A percentile compares a stretch with the other conserved stretches of the same genome.
These are phyloP conservation scores for Xylaria sp. DNA, from an alignment of 2,329 filamentous ascomycete species.

Conservation along the genomic window DNA sequence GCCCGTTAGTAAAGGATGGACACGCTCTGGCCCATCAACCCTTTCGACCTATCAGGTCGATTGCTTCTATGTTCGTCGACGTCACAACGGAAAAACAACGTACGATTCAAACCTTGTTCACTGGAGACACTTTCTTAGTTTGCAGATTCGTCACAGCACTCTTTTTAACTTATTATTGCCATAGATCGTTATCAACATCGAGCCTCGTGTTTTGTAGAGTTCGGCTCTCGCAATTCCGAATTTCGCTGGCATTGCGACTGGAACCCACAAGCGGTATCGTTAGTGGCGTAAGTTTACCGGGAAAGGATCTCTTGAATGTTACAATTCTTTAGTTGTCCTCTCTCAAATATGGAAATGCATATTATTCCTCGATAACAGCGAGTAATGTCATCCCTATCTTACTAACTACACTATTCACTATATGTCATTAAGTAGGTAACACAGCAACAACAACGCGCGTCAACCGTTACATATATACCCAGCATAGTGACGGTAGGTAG, in stretches of 20 bases:
- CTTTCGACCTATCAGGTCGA: slow-evolving; percentile 21
- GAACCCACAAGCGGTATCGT: not conserved
- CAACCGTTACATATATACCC: not conserved
- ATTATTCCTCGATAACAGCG: slow-evolving; percentile 8
- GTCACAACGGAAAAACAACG: slow-evolving; percentile 26
- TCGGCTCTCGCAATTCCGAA: not conserved
- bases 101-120: slow-evolving; percentile 9
- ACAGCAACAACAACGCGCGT: not conserved
- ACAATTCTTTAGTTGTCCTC: not conserved
- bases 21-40: slow-evolving; percentile 14
- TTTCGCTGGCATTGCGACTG: not conserved
- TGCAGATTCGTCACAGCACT: not conserved
- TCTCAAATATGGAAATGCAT: not conserved
- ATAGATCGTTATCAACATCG: not conserved
- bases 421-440: not conserved
- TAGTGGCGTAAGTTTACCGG: not conserved
- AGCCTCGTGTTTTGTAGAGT: not conserved
- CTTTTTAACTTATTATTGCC: not conserved
- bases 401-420: slow-evolving; percentile 11
- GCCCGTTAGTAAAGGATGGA: slow-evolving; percentile 1
- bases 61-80: slow-evolving; percentile 13
- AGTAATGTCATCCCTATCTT: not conserved
- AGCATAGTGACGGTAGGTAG: slow-evolving; percentile 3
- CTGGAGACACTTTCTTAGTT: not conserved
- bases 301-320: not conserved